Evolutionary conservation across 2,329 filamentous ascomycete species (phyloP), one percentile per base, ranked within the genome.

Genomic region (Diplodia seriata): DNA sequence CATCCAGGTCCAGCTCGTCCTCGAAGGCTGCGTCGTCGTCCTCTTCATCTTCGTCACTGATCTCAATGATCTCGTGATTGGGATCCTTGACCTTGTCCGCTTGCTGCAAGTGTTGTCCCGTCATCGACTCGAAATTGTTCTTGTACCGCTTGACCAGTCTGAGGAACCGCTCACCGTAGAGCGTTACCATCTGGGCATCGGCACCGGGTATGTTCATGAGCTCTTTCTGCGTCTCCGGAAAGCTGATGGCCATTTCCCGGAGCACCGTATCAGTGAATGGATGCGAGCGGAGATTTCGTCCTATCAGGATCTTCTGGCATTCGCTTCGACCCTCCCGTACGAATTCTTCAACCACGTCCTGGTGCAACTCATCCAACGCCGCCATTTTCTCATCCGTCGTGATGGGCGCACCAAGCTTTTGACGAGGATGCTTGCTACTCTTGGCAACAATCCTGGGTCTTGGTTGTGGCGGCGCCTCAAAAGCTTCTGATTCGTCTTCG

Each of bases 221-320:
- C 68, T 87, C 81, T 18, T 86, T 84, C 11, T 87, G 73, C 9
- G 83, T 87, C 8, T 81, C 83, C 0, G 91, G 91, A 83, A 91
- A 90, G 40, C 83, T 79, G 61, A 93, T 87, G 14, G 87, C 89
- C 90, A 95, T 94, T 71, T 90, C 86, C 43, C 89, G 87, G 62
- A 93, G 84, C 15, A 92, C 84, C 26, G 83, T 84, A 69, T 93
- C 89, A 0, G 87, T 89, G 75, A 95, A 95, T 0, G 84, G 83
- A 4, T 85, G 84, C 26, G 83, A 81, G 9, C 86, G 84, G 38
- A 90, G 78, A 4, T 82, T 81, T 62, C 86, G 86, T 29, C 82
- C 81, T 70, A 87, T 86, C 72, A 90, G 85, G 29, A 94, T 81
- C 1, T 83, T 80, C 72, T 89, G 86, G 72, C 90, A 87, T 18